phyloP scores from a whole-genome alignment of 2,329 filamentous ascomycete species.

The Cadophora gregata region DNA sequence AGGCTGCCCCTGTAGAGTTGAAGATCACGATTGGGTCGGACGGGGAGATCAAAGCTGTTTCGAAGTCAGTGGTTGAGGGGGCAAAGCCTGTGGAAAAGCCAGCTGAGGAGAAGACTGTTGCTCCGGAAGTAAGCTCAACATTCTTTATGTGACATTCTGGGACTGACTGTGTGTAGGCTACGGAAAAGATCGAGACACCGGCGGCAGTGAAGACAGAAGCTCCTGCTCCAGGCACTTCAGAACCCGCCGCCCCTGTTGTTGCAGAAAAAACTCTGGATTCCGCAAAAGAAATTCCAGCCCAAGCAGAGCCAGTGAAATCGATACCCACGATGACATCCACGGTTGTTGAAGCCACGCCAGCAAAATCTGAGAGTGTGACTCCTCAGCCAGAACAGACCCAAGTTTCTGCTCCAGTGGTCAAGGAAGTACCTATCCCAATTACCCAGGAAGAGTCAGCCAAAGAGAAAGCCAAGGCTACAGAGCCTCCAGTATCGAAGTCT shows the following conservation, averaged over 20 bases:
- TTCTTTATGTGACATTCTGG: background rate
- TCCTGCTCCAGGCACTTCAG: background rate
- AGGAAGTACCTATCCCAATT: background rate
- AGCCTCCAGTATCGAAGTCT: background rate
- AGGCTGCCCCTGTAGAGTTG: constrained; percentile 22
- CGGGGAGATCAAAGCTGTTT: constrained; percentile 29
- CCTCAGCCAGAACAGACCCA: background rate
- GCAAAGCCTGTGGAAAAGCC: background rate
- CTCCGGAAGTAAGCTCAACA: background rate
- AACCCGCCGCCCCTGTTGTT: background rate
- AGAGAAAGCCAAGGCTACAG: background rate
- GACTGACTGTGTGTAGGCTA: background rate
- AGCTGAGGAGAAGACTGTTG: background rate
- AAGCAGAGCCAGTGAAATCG: background rate
- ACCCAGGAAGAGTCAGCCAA: background rate
- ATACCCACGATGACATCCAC: too few relatives aligned
- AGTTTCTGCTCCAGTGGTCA: background rate
- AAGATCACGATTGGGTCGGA: constrained; percentile 31
- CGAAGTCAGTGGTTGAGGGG: constrained; percentile 16
- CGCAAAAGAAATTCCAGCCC: background rate
- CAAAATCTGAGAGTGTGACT: background rate
- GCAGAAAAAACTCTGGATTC: background rate
- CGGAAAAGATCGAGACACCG: background rate
- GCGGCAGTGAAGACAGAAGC: background rate
- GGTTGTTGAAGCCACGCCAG: too few relatives aligned